Conservation (phyloP, 2,329 filamentous ascomycete species). For the Cordyceps cateniannulata region DNA sequence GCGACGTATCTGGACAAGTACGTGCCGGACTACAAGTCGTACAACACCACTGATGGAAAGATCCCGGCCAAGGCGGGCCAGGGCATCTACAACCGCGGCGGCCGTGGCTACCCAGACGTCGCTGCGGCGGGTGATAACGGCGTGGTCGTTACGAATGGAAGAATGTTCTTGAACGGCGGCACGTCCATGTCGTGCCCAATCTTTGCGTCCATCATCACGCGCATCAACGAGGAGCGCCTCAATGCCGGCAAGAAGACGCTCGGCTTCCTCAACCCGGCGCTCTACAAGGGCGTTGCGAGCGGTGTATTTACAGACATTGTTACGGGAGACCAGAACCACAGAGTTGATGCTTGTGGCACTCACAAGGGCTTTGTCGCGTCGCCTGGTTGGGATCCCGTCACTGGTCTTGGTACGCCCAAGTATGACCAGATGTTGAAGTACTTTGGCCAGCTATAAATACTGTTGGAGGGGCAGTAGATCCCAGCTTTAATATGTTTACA, state of each 20-base stretch:
- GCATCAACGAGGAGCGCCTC: constrained; percentile 15
- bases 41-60: constrained; percentile 25
- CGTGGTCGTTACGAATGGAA: constrained; percentile 28
- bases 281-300: neutral
- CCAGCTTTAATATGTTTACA: no score
- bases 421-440: neutral
- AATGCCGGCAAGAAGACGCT: constrained; percentile 29
- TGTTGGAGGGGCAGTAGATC: no score
- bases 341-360: neutral
- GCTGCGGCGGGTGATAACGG: constrained; percentile 39
- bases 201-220: constrained; percentile 15
- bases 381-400: constrained; percentile 1
- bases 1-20: constrained; percentile 25
- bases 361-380: neutral
- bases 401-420: neutral
- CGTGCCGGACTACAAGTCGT: constrained; percentile 29
- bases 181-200: constrained; percentile 16
- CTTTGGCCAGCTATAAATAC: no score
- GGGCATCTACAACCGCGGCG: constrained; percentile 31
- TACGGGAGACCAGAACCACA: neutral
- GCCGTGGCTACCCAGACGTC: constrained; percentile 33
- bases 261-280: constrained; percentile 23
- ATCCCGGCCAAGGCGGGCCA: constrained; percentile 24
- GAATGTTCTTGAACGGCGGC: constrained; percentile 15
- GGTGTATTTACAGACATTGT: neutral